Percentiles rank a stretch among this genome's conserved stretches.
These are phyloP conservation scores for Bruguiera hainesii DNA, from an alignment of 441 rosid species.

Conservation along the genomic window DNA sequence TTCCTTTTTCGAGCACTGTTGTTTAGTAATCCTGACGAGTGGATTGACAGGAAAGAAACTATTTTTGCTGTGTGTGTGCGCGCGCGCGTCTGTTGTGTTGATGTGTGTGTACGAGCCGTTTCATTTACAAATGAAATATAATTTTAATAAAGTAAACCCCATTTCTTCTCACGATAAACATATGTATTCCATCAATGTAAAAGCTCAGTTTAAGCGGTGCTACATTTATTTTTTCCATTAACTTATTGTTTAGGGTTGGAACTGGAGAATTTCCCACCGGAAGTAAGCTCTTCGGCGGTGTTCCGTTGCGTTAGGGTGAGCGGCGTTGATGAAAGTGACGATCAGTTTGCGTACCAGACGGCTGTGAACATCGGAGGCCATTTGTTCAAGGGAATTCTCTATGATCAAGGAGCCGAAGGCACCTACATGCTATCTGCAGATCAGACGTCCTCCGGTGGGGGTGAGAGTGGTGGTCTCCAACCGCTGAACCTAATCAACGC, in stretches of 20 bases:
- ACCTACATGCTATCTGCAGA: slow-evolving; percentile 34
- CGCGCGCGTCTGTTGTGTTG: slow-evolving; percentile 10
- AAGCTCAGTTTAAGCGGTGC: background rate
- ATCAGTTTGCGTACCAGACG: slow-evolving; percentile 80
- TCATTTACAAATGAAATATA: slow-evolving; percentile 17
- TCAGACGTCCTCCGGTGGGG: slow-evolving; percentile 37
- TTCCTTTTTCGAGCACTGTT: slow-evolving; percentile 33
- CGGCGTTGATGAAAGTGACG: slow-evolving; percentile 57
- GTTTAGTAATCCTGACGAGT: slow-evolving; percentile 41
- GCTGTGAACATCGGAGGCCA: slow-evolving; percentile 85
- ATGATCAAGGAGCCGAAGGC: slow-evolving; percentile 80
- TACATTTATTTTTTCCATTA: background rate
- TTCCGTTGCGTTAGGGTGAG: slow-evolving; percentile 83
- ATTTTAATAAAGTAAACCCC: background rate
- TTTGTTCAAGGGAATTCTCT: slow-evolving; percentile 79
- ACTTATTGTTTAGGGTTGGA: slow-evolving; percentile 61
- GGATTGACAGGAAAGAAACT: slow-evolving; percentile 50
- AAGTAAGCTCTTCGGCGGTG: slow-evolving; percentile 60
- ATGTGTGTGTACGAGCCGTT: slow-evolving; percentile 29
- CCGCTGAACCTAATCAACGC: slow-evolving; percentile 45
- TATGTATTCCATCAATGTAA: slow-evolving; percentile 6
- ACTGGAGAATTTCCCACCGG: slow-evolving; percentile 66
- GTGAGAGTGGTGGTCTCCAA: slow-evolving; percentile 21
- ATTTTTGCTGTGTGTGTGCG: slow-evolving; percentile 13
- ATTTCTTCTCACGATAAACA: background rate